Base-by-base conservation (phyloP, 2,329 filamentous ascomycete genomes). In the Tolypocladium inflatum region DNA sequence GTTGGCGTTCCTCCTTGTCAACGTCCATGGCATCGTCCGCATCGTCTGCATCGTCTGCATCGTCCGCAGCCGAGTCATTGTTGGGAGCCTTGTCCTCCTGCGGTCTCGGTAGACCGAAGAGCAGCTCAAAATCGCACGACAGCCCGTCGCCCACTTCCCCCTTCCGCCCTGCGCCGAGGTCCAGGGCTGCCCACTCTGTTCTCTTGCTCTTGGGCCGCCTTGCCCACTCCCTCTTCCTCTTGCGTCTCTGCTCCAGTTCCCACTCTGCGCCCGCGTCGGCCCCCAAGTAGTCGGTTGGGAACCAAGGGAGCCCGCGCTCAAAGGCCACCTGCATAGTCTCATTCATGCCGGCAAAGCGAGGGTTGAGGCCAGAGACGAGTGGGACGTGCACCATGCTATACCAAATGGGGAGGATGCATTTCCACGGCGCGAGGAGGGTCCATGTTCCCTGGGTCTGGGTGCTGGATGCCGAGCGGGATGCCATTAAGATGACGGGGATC, bases 361-460 rank as follows among this genome's bases (percentile, higher is more conserved):
- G 88, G 60, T 91, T 95, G 0, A 88, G 87, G 9, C 91, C 91
- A 1, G 86, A 88, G 0, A 86, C 88, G 0, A 95, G 78, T 0
- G 90, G 90, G 60, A 87, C 91, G 67, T 91, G 91, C 74, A 96
- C 87, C 17, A 97, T 74, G 53, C 84, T 86, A 65, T 93, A 88
- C 94, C 94, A 99, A 38, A 97, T 78, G 0, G 90, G 84, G 41
- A 85, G 78, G 41, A 97, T 88, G 65, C 90, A 96, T 68, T 90
- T 91, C 91, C 93, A 97, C 0, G 94, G 94, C 3, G 94, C 80
- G 30, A 97, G 78, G 1, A 97, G 70, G 0, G 87, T 94, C 91
- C 91, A 97, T 0, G 80, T 86, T 0, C 88, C 87, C 54, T 88
- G 85, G 1, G 78, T 75, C 53, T 80, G 80, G 13, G 71, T 75